Conservation (phyloP, 805 yeast species). For the Teunomyces lycoperdinae region DNA sequence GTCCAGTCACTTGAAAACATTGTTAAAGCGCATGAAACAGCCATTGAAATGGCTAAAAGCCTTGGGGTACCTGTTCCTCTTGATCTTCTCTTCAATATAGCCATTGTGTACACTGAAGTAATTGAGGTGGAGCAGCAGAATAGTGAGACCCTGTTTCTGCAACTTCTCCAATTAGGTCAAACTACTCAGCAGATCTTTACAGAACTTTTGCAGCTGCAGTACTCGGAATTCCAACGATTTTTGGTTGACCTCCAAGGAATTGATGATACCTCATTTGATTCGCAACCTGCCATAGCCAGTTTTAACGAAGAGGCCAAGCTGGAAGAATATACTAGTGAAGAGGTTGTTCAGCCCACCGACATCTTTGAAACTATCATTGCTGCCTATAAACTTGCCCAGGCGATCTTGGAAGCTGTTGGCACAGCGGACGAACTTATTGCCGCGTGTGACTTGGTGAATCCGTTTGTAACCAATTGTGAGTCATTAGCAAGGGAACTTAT, state of each 20-base stretch:
- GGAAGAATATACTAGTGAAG: constrained; percentile 18
- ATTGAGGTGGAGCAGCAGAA: constrained; percentile 36
- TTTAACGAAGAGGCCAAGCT: not conserved
- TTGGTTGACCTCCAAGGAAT: constrained; percentile 17
- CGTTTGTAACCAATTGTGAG: constrained; percentile 20
- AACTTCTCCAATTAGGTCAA: constrained; percentile 15
- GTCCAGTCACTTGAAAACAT: constrained; percentile 37
- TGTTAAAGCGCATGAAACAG: constrained; percentile 37
- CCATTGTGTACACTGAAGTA: constrained; percentile 45
- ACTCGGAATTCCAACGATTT: constrained; percentile 25
- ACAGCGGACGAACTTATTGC: not conserved
- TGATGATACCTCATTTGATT: constrained; percentile 2
- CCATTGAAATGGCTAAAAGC: constrained; percentile 22
- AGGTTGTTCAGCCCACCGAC: constrained; percentile 34
- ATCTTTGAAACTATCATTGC: constrained; percentile 32
- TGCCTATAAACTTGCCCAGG: constrained; percentile 25
- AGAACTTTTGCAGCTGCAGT: constrained; percentile 26
- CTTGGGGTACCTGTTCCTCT: constrained; percentile 20
- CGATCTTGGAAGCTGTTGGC: constrained; percentile 27
- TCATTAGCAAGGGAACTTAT: constrained; percentile 18
- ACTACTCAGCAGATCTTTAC: constrained; percentile 19
- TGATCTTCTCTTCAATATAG: constrained; percentile 48
- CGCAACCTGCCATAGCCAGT: not conserved
- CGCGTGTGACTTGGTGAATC: constrained; percentile 13
- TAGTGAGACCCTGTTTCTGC: constrained; percentile 10